A percentile compares a stretch with the other conserved stretches of the same genome.
Conservation (phyloP, 306 rosid genomes). For the peach (Prunus persica) region DNA sequence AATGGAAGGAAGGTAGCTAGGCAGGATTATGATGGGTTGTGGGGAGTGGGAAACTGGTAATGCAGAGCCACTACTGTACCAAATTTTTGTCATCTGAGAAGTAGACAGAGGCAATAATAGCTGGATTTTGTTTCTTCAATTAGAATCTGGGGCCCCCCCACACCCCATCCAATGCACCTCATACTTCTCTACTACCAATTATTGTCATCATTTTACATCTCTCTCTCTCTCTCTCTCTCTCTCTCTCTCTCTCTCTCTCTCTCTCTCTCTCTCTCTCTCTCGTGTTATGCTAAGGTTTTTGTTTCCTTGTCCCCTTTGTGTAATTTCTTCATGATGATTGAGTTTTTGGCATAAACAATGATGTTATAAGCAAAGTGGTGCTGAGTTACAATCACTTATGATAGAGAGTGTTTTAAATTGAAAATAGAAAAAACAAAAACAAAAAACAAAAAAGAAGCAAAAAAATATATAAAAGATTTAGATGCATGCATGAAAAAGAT, state of each 20-base stretch:
- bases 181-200: constrained; percentile 49
- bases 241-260: constrained; percentile 15
- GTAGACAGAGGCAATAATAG: constrained; percentile 67
- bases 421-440: no score
- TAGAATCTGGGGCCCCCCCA: constrained; percentile 42
- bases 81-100: constrained; percentile 50
- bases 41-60: constrained; percentile 33
- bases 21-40: constrained; percentile 20
- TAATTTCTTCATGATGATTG: background rate
- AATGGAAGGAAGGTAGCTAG: background rate
- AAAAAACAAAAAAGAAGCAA: no score
- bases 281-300: background rate
- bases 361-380: no score
- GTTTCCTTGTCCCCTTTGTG: constrained; percentile 5
- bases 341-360: no score
- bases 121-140: constrained; percentile 58
- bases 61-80: constrained; percentile 41
- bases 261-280: constrained; percentile 21
- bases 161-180: constrained; percentile 22
- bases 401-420: no score
- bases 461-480: no score
- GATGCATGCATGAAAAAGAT: no score
- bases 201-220: constrained; percentile 40
- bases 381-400: no score
- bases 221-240: constrained; percentile 23